Evolutionary conservation across 2,329 filamentous ascomycete species (phyloP), one percentile per base, ranked within the genome.

Genomic region (Xenosphaeropsis pyriputrescens): DNA sequence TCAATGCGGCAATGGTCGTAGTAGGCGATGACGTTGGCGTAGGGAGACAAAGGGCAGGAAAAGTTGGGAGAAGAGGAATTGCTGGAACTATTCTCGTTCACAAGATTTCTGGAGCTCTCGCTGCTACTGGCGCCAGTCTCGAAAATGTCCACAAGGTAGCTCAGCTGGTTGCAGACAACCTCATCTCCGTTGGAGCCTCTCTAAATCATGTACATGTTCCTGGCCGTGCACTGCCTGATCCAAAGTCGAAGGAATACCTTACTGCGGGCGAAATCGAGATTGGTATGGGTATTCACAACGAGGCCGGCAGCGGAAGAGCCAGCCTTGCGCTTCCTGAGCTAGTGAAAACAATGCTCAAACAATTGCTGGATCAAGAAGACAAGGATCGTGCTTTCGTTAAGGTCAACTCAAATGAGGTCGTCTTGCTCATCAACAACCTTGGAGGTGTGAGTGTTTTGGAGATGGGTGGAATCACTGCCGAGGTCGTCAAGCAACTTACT

Each of bases 21-120:
- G 85, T 95, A 6, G 85, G 79, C 5, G 89, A 96, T 52, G 89
- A 96, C 57, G 86, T 88, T 3, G 86, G 88, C 32, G 88, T 96
- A 34, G 88, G 88, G 2, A 68, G 85, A 41, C 67, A 64, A 37
- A 79, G 79, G 54, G 79, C 82, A 9, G 88, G 89, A n/a, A 95
- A 95, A 56, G 89, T 95, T 13, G 89, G 89, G 1, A 67, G 89
- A 37, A 72, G 89, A 52, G 89, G 89, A 38, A 91, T 96, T 56
- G 88, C 85, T 3, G 89, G 89, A 22, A 93, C 86, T 5, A 84
- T 93, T 30, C 64, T 95, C 17, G 83, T 95, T n/a, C 71, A 88
- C 49, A 95, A 96, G 68, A 82, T 93, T 52, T 71, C 79, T 12
- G 86, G 89, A 8, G 89, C 86, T 6, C 58, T 93, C 49, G 86